These are phyloP conservation scores for Halocafeteria seosinensis DNA, from an alignment of 108 stramenopile species.

Conservation along the genomic window DNA sequence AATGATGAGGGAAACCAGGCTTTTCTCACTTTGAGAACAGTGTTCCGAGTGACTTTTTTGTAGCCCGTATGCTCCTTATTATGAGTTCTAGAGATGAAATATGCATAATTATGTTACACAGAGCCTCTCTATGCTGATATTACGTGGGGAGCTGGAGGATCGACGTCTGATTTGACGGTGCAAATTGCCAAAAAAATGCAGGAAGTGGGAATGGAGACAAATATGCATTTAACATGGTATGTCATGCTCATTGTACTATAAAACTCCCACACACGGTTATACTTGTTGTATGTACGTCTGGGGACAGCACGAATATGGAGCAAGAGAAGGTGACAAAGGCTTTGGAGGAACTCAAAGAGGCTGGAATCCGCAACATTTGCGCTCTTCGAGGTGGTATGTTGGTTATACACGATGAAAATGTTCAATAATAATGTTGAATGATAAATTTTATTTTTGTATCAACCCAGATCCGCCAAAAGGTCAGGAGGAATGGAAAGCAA, in stretches of 20 bases:
- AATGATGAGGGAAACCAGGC: no score
- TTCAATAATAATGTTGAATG: no score
- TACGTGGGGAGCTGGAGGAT: conserved; percentile 99
- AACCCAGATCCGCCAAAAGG: conserved; percentile 97
- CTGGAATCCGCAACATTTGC: conserved; percentile 88
- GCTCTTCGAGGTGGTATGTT: conserved; percentile 96
- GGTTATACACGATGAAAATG: no score
- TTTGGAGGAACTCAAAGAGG: conserved; percentile 50
- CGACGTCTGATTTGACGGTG: conserved; percentile 81
- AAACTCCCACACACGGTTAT: not conserved
- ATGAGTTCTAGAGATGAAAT: no score
- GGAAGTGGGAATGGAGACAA: conserved; percentile 63
- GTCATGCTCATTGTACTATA: not conserved
- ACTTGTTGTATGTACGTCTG: not conserved
- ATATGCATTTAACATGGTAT: conserved; percentile 78
- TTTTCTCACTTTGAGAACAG: no score
- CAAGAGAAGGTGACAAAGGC: conserved; percentile 63
- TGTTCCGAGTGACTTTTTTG: no score
- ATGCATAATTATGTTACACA: no score
- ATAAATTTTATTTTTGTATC: no score
- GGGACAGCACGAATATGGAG: conserved; percentile 88
- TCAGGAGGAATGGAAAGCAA: conserved; percentile 76
- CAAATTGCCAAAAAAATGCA: conserved; percentile 63
- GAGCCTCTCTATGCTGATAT: conserved; percentile 80
- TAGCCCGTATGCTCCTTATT: no score